Evolutionary conservation across 441 rosid species (phyloP).

Genomic region (Cnidoscolus chayamansa): DNA sequence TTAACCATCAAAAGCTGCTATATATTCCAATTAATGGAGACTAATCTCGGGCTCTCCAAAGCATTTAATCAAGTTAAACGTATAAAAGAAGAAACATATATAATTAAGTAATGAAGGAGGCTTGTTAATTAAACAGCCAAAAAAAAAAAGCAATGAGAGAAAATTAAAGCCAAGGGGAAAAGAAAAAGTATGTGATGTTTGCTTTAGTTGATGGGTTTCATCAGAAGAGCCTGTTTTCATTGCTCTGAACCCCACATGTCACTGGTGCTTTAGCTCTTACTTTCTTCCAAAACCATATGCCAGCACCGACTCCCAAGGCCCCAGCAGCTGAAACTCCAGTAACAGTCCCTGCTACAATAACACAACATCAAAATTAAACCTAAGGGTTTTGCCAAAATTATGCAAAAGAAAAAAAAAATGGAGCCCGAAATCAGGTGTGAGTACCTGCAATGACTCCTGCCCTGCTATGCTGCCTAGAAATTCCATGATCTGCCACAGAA

Average conservation of each 20-base stretch:
- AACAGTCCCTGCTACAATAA: conserved; percentile 45
- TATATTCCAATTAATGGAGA: no score
- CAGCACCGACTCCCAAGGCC: conserved; percentile 68
- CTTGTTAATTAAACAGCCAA: neutral
- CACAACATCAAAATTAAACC: neutral
- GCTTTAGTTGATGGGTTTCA: neutral
- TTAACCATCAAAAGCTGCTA: neutral
- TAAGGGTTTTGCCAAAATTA: neutral
- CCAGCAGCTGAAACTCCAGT: conserved; percentile 80
- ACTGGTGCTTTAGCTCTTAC: conserved; percentile 76
- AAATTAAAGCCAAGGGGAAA: neutral
- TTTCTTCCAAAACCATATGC: conserved; percentile 75
- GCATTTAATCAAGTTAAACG: neutral
- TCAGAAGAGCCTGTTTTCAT: conserved; percentile 72
- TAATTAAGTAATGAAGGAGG: neutral
- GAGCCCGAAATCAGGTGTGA: no score
- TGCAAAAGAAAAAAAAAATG: no score
- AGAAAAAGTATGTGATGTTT: neutral
- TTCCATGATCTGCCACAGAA: conserved; percentile 35
- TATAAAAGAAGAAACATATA: neutral
- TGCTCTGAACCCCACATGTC: conserved; percentile 84
- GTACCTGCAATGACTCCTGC: conserved; percentile 55
- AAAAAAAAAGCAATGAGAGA: neutral
- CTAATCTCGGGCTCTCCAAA: neutral
- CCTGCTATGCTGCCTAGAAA: conserved; percentile 39